Evolutionary conservation across 2,329 filamentous ascomycete species (phyloP).

Genomic region (Leptographium lundbergii): DNA sequence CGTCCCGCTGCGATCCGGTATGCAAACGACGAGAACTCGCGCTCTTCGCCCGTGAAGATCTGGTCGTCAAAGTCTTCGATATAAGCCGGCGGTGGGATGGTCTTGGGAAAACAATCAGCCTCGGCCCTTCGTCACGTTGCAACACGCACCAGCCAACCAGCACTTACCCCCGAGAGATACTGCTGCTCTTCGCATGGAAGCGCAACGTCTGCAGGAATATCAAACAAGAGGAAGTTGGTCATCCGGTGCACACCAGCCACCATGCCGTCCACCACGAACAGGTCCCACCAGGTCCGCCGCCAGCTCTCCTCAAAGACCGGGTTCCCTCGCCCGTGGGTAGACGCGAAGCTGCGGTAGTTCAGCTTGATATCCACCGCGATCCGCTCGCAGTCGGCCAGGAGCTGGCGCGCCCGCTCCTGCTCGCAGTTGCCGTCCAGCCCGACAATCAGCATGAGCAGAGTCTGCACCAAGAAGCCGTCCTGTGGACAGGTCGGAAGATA

Average conservation of each 20-base stretch:
- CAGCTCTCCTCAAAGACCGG: slow-evolving; percentile 68
- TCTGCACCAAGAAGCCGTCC: slow-evolving; percentile 59
- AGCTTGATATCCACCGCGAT: slow-evolving; percentile 67
- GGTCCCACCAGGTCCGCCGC: slow-evolving; percentile 83
- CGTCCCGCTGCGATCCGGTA: slow-evolving; percentile 74
- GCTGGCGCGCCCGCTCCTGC: slow-evolving; percentile 52
- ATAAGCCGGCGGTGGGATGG: slow-evolving; percentile 45
- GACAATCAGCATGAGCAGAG: slow-evolving; percentile 64
- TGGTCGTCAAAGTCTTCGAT: slow-evolving; percentile 65
- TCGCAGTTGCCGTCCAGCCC: slow-evolving; percentile 66
- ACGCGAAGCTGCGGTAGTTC: slow-evolving; percentile 56
- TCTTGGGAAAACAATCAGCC: slow-evolving; percentile 22
- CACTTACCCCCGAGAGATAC: slow-evolving; percentile 45
- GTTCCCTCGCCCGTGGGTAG: slow-evolving; percentile 48
- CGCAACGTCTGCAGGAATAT: slow-evolving; percentile 53
- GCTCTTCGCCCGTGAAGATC: slow-evolving; percentile 58
- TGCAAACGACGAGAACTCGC: slow-evolving; percentile 69
- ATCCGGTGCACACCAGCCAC: slow-evolving; percentile 66
- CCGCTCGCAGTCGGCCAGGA: slow-evolving; percentile 55
- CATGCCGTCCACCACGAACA: slow-evolving; percentile 72
- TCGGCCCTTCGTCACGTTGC: not conserved
- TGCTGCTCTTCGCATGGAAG: slow-evolving; percentile 77
- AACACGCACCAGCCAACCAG: not conserved
- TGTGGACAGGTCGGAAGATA: slow-evolving; percentile 33
- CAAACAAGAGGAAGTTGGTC: slow-evolving; percentile 57